Evolutionary conservation across 1,139 yeast genomes (phyloP).

Genomic region (Candida neerlandica): DNA sequence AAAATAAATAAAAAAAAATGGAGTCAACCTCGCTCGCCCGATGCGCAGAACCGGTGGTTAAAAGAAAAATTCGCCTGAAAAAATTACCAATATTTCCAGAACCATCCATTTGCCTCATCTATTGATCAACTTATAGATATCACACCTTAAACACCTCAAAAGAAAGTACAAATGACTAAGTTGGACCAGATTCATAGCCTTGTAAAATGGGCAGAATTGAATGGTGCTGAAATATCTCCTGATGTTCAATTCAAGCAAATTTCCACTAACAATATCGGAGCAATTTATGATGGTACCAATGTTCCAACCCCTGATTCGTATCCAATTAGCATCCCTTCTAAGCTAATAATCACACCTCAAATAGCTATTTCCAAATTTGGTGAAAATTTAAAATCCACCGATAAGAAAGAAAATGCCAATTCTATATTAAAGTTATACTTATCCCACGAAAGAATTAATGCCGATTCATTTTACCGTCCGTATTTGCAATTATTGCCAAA

Average conservation of each 20-base stretch:
- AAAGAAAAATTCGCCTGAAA: not conserved
- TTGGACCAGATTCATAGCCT: constrained; percentile 19
- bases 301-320: constrained; percentile 12
- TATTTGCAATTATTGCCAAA: constrained; percentile 65
- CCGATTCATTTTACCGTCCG: constrained; percentile 37
- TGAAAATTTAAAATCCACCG: constrained; percentile 19
- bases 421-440: constrained; percentile 50
- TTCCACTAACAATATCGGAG: constrained; percentile 40
- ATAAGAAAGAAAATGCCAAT: constrained; percentile 36
- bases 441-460: constrained; percentile 34
- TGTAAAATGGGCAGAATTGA: constrained; percentile 50
- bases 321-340: constrained; percentile 37
- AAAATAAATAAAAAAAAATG: too few species aligned
- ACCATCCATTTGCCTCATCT: not conserved
- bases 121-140: too few species aligned
- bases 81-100: not conserved
- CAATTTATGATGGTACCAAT: constrained; percentile 23
- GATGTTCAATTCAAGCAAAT: constrained; percentile 26
- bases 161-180: not conserved
- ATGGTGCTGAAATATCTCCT: constrained; percentile 48
- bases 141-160: not conserved
- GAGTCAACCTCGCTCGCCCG: not conserved
- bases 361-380: constrained; percentile 46
- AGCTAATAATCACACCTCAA: constrained; percentile 41
- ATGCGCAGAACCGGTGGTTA: not conserved